Evolutionary conservation across 768 basidiomycete genomes (phyloP), one percentile per base, ranked within the genome.

Genomic region (Tulasnella sp.): DNA sequence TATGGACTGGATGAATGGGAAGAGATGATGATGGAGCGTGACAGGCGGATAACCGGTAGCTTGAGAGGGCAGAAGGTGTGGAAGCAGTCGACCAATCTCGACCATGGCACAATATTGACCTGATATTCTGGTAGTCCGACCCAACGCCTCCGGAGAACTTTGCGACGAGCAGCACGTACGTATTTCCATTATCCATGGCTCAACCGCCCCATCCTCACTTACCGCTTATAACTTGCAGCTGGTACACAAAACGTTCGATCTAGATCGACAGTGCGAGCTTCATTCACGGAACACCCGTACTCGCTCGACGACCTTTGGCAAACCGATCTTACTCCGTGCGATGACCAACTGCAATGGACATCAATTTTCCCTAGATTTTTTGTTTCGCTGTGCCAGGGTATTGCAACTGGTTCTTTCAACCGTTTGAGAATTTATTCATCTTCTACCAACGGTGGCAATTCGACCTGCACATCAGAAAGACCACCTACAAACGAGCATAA

Each of bases 1-100:
- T 95, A 95, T 77, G 85, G 88, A 68, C 78, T 96, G 39, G 96
- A 98, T 78, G 80, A 85, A 26, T 98, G 94, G 94, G 96, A 98
- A 74, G 86, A 91, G 69, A 92, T 92, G 90, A 93, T 98, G 94
- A 94, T 98, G 89, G 87, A 89, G 77, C 84, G 96, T 71, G 96
- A 98, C 82, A 84, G 86, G 78, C 84, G 91, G 75, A 80, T 98
- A 78, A 97, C 95, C 2, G 96, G 96, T 14, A 90, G 91, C 78
- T 77, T 81, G 77, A 86, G 96, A 75, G 94, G 94, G 69, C 96
- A 98, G 79, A 84, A 85, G 79, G 95, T 95, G 79, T 77, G 92
- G 82, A 12, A 8, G 42, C 39, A 26, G 40, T 70, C 47, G 22
- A 37, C n/a, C 12, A 34, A 14, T 19, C 17, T 34, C 7, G 37